Evolutionary conservation across 2,329 filamentous ascomycete species (phyloP), one percentile per base, ranked within the genome.

Genomic region (Botryotinia narcissicola): DNA sequence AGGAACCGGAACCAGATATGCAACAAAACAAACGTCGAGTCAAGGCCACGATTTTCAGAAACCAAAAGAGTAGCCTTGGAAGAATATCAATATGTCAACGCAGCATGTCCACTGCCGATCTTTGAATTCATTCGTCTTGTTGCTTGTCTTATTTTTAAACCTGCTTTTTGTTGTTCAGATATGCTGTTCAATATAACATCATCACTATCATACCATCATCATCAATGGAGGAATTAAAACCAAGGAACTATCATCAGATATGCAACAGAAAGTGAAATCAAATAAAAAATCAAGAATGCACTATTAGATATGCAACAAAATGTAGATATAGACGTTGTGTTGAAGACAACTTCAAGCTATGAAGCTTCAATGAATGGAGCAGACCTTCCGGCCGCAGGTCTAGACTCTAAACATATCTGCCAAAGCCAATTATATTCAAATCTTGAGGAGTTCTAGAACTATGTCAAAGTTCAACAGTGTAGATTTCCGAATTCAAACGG

Each of bases 241-340:
- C 66, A 68, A 68, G 66, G 66, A 68, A 68, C 1, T 6, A 32
- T 18, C n/a, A 57, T 42, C 25, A 68, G 64, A 57, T 46, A 57
- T 42, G 64, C 48, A 54, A 54, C 48, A 54, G 48, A 54, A 54
- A 16, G 2, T 16, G 25, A n/a, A 54, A n/a, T n/a, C 48, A 16
- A 54, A 54, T n/a, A n/a, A 16, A 54, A 54, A 57, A 57, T 22
- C 46, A 68, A 68, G 64, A 48, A 42, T 54, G 22, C 2, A 16
- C 1, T 35, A 29, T 42, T 18, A 68, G 48, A 68, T 35, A 42
- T 32, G 66, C 66, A 68, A 68, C 64, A 68, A 57, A 42, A 57
- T 10, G 22, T 57, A 12, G 20, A 7, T 7, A 16, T 42, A 12
- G 12, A 20, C 4, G 6, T 8, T 29, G 18, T 25, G 16, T 20